Conservation (phyloP, 805 yeast species). For the Priceomyces medius region DNA sequence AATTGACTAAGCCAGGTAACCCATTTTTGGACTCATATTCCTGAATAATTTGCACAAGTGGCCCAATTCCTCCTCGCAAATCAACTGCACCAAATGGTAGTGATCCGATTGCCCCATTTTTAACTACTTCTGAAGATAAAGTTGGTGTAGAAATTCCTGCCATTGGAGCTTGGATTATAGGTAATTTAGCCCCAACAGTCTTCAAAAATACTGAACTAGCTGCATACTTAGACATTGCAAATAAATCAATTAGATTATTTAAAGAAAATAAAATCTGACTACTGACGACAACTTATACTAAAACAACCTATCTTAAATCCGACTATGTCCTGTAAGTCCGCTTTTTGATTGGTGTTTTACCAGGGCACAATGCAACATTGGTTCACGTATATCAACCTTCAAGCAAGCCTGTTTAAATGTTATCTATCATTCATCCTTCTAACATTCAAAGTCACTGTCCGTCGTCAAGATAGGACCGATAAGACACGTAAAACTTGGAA, state of each 20-base stretch:
- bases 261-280: not conserved
- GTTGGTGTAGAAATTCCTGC: conserved; percentile 51
- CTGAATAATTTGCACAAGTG: conserved; percentile 11
- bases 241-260: no score
- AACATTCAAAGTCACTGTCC: no score
- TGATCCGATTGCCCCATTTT: conserved; percentile 53
- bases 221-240: not conserved
- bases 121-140: conserved; percentile 43
- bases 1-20: conserved; percentile 27
- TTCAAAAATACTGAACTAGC: conserved; percentile 6
- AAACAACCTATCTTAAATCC: not conserved
- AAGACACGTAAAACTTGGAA: no score
- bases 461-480: no score
- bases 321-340: not conserved
- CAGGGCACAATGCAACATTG: no score
- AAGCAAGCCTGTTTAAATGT: no score
- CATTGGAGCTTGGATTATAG: conserved; percentile 60
- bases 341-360: no score
- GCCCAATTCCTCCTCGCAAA: conserved; percentile 19
- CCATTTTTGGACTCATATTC: conserved; percentile 16
- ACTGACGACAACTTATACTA: no score
- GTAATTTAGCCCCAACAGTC: conserved; percentile 33
- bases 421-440: no score
- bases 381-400: no score
- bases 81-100: conserved; percentile 39